A percentile compares a stretch with the other conserved stretches of the same genome.
These are phyloP conservation scores for Colletotrichum sp. DNA, from an alignment of 2,329 filamentous ascomycete genomes.

Conservation along the genomic window DNA sequence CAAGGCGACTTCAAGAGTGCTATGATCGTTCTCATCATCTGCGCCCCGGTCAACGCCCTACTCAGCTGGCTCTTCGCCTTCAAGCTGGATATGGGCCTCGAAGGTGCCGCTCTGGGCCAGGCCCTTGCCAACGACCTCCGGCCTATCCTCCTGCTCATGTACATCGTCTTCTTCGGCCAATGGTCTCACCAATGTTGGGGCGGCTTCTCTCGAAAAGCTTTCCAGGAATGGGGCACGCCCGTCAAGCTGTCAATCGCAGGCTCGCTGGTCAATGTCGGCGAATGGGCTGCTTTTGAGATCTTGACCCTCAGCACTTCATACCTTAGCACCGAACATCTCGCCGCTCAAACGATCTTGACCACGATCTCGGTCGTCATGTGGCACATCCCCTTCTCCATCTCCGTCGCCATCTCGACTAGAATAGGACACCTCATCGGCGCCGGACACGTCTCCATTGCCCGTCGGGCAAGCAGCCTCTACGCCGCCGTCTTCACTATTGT, in stretches of 20 bases:
- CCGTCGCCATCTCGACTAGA: slow-evolving; percentile 45
- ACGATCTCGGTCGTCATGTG: slow-evolving; percentile 44
- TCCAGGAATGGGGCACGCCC: slow-evolving; percentile 45
- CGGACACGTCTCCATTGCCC: slow-evolving; percentile 33
- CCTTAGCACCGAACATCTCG: slow-evolving; percentile 45
- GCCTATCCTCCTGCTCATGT: slow-evolving; percentile 49
- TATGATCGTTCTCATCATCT: slow-evolving; percentile 49
- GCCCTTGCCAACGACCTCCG: slow-evolving; percentile 54
- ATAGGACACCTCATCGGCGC: slow-evolving; percentile 47
- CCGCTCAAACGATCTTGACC: slow-evolving; percentile 45
- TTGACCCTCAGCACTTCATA: slow-evolving; percentile 50
- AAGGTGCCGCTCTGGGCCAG: slow-evolving; percentile 54
- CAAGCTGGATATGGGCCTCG: slow-evolving; percentile 46
- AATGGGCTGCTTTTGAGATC: slow-evolving; percentile 48
- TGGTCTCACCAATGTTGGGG: slow-evolving; percentile 48
- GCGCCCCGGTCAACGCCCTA: slow-evolving; percentile 51
- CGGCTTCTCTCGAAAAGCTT: slow-evolving; percentile 38
- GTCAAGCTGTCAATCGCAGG: slow-evolving; percentile 42
- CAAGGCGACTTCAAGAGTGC: slow-evolving; percentile 58
- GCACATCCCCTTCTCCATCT: slow-evolving; percentile 48
- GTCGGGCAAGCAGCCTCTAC: slow-evolving; percentile 34
- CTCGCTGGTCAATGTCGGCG: slow-evolving; percentile 42
- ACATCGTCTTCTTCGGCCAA: slow-evolving; percentile 46
- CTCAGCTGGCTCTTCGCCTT: slow-evolving; percentile 55
- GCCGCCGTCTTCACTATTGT: slow-evolving; percentile 34